phyloP scores from a whole-genome alignment of 2,329 filamentous ascomycete genomes.

The Fusarium tanahbumbuense region DNA sequence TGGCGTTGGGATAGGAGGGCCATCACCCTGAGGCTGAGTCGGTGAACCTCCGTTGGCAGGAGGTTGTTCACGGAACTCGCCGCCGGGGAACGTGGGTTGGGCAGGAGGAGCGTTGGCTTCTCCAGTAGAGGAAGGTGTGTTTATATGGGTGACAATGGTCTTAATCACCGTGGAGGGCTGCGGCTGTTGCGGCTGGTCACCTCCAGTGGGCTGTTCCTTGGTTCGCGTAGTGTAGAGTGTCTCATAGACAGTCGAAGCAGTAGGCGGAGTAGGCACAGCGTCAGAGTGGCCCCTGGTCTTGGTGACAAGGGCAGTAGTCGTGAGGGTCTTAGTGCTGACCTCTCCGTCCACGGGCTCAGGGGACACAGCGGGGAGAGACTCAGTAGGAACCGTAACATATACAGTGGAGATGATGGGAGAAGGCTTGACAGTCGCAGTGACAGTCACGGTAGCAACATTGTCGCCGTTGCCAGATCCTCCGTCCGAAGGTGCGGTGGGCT shows the following conservation, averaged over 20 bases:
- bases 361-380: slow-evolving; percentile 17
- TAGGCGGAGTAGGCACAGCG: slow-evolving; percentile 17
- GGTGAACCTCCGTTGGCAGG: slow-evolving; percentile 12
- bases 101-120: slow-evolving; percentile 3
- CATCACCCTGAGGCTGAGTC: slow-evolving; percentile 14
- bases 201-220: slow-evolving; percentile 22
- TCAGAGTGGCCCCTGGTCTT: slow-evolving; percentile 20
- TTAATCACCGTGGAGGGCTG: slow-evolving; percentile 34
- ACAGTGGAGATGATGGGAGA: slow-evolving; percentile 55
- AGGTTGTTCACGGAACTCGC: slow-evolving; percentile 40
- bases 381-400: slow-evolving; percentile 51
- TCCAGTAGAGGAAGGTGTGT: slow-evolving; percentile 17
- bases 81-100: slow-evolving; percentile 37
- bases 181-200: slow-evolving; percentile 14
- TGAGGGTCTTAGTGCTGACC: slow-evolving; percentile 38
- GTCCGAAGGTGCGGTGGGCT: slow-evolving; percentile 24
- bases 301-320: slow-evolving; percentile 40
- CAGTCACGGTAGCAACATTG: slow-evolving; percentile 46
- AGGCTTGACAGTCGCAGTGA: slow-evolving; percentile 55
- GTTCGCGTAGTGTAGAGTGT: slow-evolving; percentile 36
- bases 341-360: slow-evolving; percentile 22
- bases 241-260: slow-evolving; percentile 35
- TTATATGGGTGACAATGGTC: slow-evolving; percentile 34
- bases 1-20: slow-evolving; percentile 33
- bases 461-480: slow-evolving; percentile 26